Conservation (phyloP, 768 basidiomycete species). For the Mycena maculata region DNA sequence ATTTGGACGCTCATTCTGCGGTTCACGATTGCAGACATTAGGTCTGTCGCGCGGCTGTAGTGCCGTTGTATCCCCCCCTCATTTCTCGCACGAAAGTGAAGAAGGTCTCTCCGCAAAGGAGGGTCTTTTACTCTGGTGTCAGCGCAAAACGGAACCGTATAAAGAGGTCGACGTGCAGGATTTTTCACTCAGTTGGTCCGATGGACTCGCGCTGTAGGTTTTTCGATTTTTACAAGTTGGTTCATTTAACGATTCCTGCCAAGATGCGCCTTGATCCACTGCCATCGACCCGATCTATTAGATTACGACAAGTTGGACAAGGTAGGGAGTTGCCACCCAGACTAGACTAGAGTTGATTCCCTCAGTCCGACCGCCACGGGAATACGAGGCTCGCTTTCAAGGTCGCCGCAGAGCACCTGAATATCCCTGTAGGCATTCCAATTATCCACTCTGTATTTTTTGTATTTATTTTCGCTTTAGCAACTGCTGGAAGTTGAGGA, state of each 20-base stretch:
- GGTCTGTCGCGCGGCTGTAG: constrained; percentile 60
- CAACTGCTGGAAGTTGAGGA: constrained; percentile 97
- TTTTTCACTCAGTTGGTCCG: constrained; percentile 92
- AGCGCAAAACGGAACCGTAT: constrained; percentile 93
- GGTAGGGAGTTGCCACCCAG: constrained; percentile 50
- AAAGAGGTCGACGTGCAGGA: constrained; percentile 93
- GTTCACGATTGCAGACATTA: constrained; percentile 98
- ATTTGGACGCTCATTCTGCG: constrained; percentile 98
- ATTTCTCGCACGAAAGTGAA: constrained; percentile 66
- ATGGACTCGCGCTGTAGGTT: constrained; percentile 92
- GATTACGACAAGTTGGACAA: constrained; percentile 91
- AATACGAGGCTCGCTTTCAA: constrained; percentile 91
- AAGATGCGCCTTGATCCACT: constrained; percentile 97
- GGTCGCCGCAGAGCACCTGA: constrained; percentile 87
- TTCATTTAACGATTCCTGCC: constrained; percentile 18
- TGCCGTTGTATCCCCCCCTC: constrained; percentile 23
- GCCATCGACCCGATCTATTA: constrained; percentile 94
- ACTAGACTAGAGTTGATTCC: constrained; percentile 2
- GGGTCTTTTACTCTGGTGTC: constrained; percentile 97
- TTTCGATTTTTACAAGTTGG: constrained; percentile 16
- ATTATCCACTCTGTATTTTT: constrained; percentile 5
- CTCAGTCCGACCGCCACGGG: constrained; percentile 77
- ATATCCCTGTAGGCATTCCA: constrained; percentile 79
- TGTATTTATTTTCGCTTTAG: constrained; percentile 50
- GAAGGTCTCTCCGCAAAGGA: constrained; percentile 99